Base-by-base conservation (phyloP, 805 yeast genomes). In the Dipodascus albidus region DNA sequence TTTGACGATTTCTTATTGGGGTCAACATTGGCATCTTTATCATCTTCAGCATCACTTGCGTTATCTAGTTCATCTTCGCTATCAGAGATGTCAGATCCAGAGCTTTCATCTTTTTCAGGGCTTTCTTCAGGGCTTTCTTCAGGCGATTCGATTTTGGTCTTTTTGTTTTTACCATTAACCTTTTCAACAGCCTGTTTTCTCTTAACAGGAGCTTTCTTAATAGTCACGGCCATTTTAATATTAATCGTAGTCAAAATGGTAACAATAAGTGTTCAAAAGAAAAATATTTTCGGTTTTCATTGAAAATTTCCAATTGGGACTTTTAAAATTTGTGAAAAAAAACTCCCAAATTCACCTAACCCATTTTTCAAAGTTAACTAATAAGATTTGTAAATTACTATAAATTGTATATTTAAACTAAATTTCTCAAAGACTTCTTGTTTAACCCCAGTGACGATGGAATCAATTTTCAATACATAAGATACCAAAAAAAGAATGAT, bases 1-100 rank as follows among this genome's bases (percentile, higher is more conserved):
- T 74, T 78, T 0, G 87, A 78, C 0, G 79, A 58, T 22, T 67
- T 67, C 9, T 62, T 66, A 11, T 60, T 66, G 1, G 61, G 65
- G 8, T 62, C 70, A 15, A 62, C 59, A 11, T 54, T 57, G 9
- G 55, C 65, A 6, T 59, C 64, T 47, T 56, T 66, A 47, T 63
- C 59, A 33, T 62, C 68, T 21, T 67, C 61, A 33, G 50, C 55
- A 2, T 58, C 59, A 17, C 15, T 23, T 3, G 19, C 31, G 47
- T n/a, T 21, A 27, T 55, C 17, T 21, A 19, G 17, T 17, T n/a
- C 59, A 27, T 31, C 31, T 31, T 53, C 56, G 17, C 53, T 57
- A 19, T 51, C 55, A 20, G 52, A 21, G 47, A 31, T 47, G 23
- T 50, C 55, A 24, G 49, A 33, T 23, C 55, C 60, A n/a, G n/a